A percentile compares a stretch with the other conserved stretches of the same genome.
These are phyloP conservation scores for Albugo laibachii DNA, from an alignment of 352 stramenopile species.

Conservation along the genomic window DNA sequence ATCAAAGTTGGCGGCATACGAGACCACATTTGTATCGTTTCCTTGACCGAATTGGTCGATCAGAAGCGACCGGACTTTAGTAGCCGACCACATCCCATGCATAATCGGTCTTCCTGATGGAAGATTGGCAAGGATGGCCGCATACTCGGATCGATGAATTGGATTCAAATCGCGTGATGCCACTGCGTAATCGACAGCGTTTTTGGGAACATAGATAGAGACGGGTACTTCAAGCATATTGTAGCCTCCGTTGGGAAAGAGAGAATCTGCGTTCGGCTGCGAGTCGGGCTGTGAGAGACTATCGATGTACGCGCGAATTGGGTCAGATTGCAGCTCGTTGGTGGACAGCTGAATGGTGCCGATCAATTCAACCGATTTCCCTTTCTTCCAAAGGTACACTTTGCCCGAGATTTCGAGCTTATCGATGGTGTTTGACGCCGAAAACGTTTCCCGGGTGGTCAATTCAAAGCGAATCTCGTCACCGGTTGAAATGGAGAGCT, in stretches of 20 bases:
- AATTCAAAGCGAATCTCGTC: constrained; percentile 25
- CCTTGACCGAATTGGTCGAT: constrained; percentile 23
- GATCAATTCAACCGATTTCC: constrained; percentile 11
- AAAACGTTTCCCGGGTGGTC: too few species aligned
- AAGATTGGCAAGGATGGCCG: constrained; percentile 50
- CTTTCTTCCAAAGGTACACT: constrained; percentile 21
- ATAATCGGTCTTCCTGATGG: constrained; percentile 63
- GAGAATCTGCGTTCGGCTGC: constrained; percentile 9
- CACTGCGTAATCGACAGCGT: constrained; percentile 45
- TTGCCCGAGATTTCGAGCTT: constrained; percentile 26
- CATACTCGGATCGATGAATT: constrained; percentile 64
- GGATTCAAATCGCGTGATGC: constrained; percentile 74
- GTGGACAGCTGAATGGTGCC: not conserved
- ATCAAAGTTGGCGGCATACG: constrained; percentile 66
- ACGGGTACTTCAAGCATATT: constrained; percentile 45
- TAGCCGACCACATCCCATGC: constrained; percentile 76
- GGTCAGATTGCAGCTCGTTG: not conserved
- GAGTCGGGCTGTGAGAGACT: constrained; percentile 1
- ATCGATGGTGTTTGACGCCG: constrained; percentile 7
- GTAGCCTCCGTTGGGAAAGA: constrained; percentile 35
- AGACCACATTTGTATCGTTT: constrained; percentile 42
- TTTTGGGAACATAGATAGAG: constrained; percentile 36
- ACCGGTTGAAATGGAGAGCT: constrained; percentile 11
- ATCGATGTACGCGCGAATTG: not conserved
- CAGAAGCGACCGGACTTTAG: constrained; percentile 57